Evolutionary conservation across 176 grass and related monocot species (phyloP).

Genomic region (Tuctoria greenei): DNA sequence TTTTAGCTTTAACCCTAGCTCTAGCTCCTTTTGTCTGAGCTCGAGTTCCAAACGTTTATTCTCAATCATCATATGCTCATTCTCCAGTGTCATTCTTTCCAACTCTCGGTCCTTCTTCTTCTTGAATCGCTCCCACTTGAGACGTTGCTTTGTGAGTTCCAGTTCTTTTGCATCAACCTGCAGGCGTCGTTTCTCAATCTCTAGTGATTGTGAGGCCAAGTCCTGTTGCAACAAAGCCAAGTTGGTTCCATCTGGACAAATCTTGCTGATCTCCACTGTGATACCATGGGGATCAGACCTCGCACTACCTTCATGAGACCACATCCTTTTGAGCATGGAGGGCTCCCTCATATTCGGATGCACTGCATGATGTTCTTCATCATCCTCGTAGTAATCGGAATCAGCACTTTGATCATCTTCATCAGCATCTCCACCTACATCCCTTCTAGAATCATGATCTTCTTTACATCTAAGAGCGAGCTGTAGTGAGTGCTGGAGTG

Average conservation of each 20-base stretch:
- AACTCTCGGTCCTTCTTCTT: constrained; percentile 84
- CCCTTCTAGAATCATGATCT: constrained; percentile 51
- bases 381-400: constrained; percentile 59
- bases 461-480: constrained; percentile 75
- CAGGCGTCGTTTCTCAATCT: constrained; percentile 56
- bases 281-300: constrained; percentile 29
- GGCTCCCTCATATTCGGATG: constrained; percentile 36
- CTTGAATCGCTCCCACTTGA: constrained; percentile 72
- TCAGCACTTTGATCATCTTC: constrained; percentile 62
- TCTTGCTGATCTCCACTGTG: constrained; percentile 65
- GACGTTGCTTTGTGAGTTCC: constrained; percentile 60
- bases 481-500: constrained; percentile 70
- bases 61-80: constrained; percentile 78
- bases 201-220: constrained; percentile 44
- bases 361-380: constrained; percentile 48
- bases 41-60: constrained; percentile 66
- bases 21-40: constrained; percentile 65
- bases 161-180: constrained; percentile 57
- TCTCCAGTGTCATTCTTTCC: constrained; percentile 74
- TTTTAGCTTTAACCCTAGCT: constrained; percentile 57
- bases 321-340: constrained; percentile 56
- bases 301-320: constrained; percentile 40
- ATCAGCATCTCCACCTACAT: constrained; percentile 46
- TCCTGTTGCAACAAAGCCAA: constrained; percentile 41
- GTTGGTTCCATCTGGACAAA: constrained; percentile 44